These are phyloP conservation scores for Yamadazyma blattariae DNA, from an alignment of 1,139 yeast genomes.

Conservation along the genomic window DNA sequence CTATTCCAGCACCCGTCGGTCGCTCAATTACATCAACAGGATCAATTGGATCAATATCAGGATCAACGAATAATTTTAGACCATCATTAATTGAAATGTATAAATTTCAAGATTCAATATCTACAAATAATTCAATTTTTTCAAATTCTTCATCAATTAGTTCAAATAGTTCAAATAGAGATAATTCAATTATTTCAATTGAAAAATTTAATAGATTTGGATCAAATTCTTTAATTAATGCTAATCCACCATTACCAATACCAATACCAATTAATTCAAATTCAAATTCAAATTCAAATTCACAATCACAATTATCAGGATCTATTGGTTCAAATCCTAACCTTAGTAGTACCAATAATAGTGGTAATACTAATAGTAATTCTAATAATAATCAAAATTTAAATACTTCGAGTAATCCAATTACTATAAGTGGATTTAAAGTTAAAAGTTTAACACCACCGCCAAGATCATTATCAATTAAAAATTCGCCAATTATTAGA, in stretches of 20 bases:
- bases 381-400: conserved; percentile 1
- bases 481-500: conserved; percentile 17
- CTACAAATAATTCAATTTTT: conserved; percentile 33
- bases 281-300: not conserved
- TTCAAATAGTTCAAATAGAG: conserved; percentile 31
- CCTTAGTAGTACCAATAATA: not conserved
- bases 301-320: not conserved
- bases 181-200: conserved; percentile 12
- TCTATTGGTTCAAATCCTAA: not conserved
- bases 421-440: not conserved
- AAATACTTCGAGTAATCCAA: not conserved
- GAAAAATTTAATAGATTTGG: not conserved
- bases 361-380: not conserved
- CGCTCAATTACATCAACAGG: not conserved
- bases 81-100: conserved; percentile 45
- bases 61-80: conserved; percentile 28
- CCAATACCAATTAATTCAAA: not conserved
- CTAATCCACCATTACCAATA: not conserved
- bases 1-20: too few relatives aligned
- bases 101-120: conserved; percentile 14
- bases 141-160: conserved; percentile 32
- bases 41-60: not conserved
- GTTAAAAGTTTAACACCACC: conserved; percentile 10
- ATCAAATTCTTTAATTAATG: conserved; percentile 1
- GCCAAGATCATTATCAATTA: conserved; percentile 6